Base-by-base conservation (phyloP, 371 early-diverging fungal species). In the Zancudomyces culisetae region DNA sequence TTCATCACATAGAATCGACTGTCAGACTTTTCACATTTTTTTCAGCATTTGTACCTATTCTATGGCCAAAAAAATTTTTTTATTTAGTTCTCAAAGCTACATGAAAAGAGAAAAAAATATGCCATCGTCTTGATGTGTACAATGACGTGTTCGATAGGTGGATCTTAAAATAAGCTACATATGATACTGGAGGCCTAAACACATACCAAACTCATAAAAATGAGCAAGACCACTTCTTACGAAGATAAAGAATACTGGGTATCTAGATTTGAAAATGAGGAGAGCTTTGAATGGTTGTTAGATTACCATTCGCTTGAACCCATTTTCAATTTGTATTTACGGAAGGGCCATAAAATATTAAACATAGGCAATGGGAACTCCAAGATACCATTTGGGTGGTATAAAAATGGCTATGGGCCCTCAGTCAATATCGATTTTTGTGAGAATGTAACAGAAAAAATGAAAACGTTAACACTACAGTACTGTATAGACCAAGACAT, bases 331-430 rank as follows among this genome's bases (percentile, higher is more conserved):
- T 48, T 46, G 19, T 29, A 57, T n/a, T 54, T 60, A 22, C 15
- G 18, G 4, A 26, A 45, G 29, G 18, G 30, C 22, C 21, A 22
- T 15, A 12, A 15, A 21, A 61, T 70, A 13, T 42, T 70, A 22
- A 59, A 65, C 24, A 26, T 68, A 13, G 79, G 79, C 1, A 73
- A 73, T 55, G 79, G 79, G 0, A 78, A 76, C 57, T 70, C 71
- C 10, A 55, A 49, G 1, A 59, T 78, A n/a, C 59, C 66, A 0
- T 59, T 69, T 46, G 70, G 74, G 21, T 43, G 75, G 51, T 57
- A 57, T 3, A 62, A 68, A 23, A 24, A 28, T 35, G 73, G 73
- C 2, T 63, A 63, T 41, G 43, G 48, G 23, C 49, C 4, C 48
- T 72, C 27, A 42, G 60, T 30, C 4, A 72, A 69, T 58, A 57